These are phyloP conservation scores for Candolleomyces eurysporus DNA, from an alignment of 768 basidiomycete genomes.

Conservation along the genomic window DNA sequence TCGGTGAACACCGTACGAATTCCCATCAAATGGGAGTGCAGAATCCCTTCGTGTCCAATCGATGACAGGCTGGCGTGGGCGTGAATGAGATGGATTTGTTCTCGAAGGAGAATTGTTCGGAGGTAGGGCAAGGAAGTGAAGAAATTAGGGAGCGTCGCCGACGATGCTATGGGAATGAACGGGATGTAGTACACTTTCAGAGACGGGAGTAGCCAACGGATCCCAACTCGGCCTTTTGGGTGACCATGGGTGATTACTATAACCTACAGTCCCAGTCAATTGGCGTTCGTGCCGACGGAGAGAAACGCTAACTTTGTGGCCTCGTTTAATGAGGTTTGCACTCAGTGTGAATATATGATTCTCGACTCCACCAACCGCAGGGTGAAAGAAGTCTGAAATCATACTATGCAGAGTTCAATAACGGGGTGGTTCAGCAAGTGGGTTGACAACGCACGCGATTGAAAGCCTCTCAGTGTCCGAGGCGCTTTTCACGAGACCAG, in stretches of 20 bases:
- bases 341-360: constrained; percentile 94
- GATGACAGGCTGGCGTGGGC: constrained; percentile 90
- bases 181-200: constrained; percentile 96
- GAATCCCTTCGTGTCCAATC: constrained; percentile 88
- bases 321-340: constrained; percentile 73
- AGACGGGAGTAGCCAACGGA: constrained; percentile 84
- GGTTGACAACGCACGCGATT: constrained; percentile 20
- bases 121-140: constrained; percentile 91
- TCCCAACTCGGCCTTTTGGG: constrained; percentile 77
- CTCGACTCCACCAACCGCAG: constrained; percentile 92
- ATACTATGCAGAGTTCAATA: constrained; percentile 51
- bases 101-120: constrained; percentile 82
- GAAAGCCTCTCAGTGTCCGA: constrained; percentile 11
- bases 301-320: constrained; percentile 67
- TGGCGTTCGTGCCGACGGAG: background rate
- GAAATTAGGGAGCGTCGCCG: constrained; percentile 93
- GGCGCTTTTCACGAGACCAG: background rate
- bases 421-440: background rate
- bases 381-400: constrained; percentile 97
- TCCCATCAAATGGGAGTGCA: constrained; percentile 85
- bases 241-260: constrained; percentile 95
- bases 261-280: constrained; percentile 48
- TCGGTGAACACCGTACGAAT: constrained; percentile 95
- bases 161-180: constrained; percentile 82
- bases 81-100: constrained; percentile 84